Evolutionary conservation across 2,329 filamentous ascomycete species (phyloP).

Genomic region (Colletotrichum sp.): DNA sequence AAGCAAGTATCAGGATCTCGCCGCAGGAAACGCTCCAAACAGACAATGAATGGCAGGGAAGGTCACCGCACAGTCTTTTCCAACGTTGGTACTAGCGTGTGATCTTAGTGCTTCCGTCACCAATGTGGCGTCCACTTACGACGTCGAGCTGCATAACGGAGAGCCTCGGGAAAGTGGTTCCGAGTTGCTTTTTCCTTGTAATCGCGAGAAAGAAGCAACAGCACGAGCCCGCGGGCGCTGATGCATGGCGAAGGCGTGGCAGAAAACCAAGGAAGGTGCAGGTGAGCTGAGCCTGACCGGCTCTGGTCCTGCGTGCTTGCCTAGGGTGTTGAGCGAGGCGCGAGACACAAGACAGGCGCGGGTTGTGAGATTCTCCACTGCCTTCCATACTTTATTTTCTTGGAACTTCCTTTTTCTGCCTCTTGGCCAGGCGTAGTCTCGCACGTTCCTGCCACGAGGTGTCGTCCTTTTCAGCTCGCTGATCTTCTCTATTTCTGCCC

Average conservation of each 20-base stretch:
- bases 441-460: slow-evolving; percentile 19
- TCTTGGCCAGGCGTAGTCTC: neutral
- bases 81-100: slow-evolving; percentile 1
- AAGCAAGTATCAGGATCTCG: neutral
- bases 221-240: neutral
- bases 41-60: neutral
- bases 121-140: slow-evolving; percentile 12
- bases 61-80: neutral
- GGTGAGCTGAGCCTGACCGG: neutral
- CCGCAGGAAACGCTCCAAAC: neutral
- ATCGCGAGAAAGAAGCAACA: neutral
- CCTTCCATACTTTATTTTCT: neutral
- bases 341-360: neutral
- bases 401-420: neutral
- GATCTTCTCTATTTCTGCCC: neutral
- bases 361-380: neutral
- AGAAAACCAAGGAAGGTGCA: neutral
- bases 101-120: neutral
- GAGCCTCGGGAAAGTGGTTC: neutral
- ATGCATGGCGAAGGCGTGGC: neutral
- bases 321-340: neutral
- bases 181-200: neutral
- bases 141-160: neutral
- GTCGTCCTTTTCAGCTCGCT: neutral
- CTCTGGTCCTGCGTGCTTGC: neutral